Percentiles rank a stretch among this genome's conserved stretches.
Conservation (phyloP, 1,139 yeast species). For the Komagataea norvegica region DNA sequence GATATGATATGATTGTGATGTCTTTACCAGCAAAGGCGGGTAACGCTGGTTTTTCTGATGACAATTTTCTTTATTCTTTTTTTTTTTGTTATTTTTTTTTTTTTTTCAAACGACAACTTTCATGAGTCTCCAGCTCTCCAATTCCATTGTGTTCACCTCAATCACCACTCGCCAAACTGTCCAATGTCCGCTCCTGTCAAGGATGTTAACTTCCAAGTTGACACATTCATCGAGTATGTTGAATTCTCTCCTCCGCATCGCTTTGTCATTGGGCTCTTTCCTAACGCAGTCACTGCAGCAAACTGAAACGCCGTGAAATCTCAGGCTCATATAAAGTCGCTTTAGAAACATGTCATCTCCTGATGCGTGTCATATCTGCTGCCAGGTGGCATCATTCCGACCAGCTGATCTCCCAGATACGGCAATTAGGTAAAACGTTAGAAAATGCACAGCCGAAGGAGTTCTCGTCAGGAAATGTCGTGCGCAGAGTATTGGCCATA, state of each 20-base stretch:
- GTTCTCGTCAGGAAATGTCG: constrained; percentile 84
- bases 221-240: constrained; percentile 29
- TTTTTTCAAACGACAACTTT: too few relatives aligned
- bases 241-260: background rate
- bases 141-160: too few relatives aligned
- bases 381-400: constrained; percentile 81
- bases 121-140: too few relatives aligned
- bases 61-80: too few relatives aligned
- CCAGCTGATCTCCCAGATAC: constrained; percentile 65
- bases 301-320: constrained; percentile 69
- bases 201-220: constrained; percentile 28
- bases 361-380: constrained; percentile 85
- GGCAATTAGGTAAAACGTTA: constrained; percentile 55
- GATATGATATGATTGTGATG: too few relatives aligned
- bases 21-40: too few relatives aligned
- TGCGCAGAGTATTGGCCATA: constrained; percentile 81
- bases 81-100: too few relatives aligned
- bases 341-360: constrained; percentile 76
- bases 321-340: constrained; percentile 65
- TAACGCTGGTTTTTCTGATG: too few relatives aligned
- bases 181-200: constrained; percentile 9
- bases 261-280: background rate
- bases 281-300: constrained; percentile 11
- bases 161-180: too few relatives aligned
- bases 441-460: constrained; percentile 72